Conservation (phyloP, 129 eudicot genomes). For the Flaveria linearis region DNA sequence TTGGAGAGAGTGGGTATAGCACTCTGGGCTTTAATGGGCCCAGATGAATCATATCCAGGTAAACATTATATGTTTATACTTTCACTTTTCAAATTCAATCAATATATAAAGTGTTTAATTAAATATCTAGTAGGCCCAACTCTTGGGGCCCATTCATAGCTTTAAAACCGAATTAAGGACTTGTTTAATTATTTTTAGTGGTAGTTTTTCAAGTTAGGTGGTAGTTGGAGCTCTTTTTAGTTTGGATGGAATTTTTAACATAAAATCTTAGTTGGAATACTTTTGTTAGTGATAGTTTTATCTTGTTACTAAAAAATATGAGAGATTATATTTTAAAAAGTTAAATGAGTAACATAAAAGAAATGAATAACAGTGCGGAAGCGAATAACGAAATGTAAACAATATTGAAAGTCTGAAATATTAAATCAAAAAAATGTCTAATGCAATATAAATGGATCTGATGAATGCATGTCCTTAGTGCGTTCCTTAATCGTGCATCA, state of each 20-base stretch:
- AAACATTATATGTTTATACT: constrained; percentile 33
- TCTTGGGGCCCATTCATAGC: constrained; percentile 24
- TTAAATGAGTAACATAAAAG: no score
- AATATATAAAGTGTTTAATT: constrained; percentile 21
- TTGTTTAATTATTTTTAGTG: constrained; percentile 24
- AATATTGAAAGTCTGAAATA: no score
- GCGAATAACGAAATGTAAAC: no score
- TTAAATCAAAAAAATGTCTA: no score
- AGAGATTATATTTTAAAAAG: background rate
- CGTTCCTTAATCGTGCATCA: no score
- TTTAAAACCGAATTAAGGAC: constrained; percentile 19
- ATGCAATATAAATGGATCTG: no score
- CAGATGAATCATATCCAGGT: constrained; percentile 56
- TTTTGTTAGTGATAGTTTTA: constrained; percentile 26
- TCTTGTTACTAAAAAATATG: constrained; percentile 23
- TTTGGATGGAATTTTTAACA: constrained; percentile 26
- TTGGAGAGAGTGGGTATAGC: constrained; percentile 49
- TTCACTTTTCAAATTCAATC: constrained; percentile 23
- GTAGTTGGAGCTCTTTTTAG: constrained; percentile 36
- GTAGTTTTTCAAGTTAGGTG: constrained; percentile 47
- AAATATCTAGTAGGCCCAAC: constrained; percentile 11
- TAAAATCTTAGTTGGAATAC: constrained; percentile 27
- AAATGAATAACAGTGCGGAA: no score
- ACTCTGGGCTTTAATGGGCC: constrained; percentile 59
- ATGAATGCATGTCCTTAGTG: no score